Conservation (phyloP, 208 protist species). For the Naegleria lovaniensis region DNA sequence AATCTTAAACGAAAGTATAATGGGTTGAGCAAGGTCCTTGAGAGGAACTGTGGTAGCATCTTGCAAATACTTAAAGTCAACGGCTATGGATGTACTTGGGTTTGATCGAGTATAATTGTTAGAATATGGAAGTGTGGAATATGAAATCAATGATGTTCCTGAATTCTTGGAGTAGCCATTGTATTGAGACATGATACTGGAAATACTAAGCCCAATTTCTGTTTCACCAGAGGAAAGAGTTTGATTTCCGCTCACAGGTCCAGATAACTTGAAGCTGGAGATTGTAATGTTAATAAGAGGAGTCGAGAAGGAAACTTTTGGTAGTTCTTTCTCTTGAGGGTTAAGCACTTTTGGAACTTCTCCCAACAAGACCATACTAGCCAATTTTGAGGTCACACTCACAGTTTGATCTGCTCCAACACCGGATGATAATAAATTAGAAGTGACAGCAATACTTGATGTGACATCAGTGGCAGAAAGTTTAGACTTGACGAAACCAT, state of each 20-base stretch:
- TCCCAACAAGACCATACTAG: not conserved
- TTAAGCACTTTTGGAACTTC: not conserved
- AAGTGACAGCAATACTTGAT: not conserved
- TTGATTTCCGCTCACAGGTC: not conserved
- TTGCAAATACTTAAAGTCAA: not conserved
- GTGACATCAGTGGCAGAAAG: not conserved
- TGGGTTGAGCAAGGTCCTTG: not conserved
- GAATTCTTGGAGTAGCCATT: not conserved
- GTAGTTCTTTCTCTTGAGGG: not conserved
- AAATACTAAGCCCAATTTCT: not conserved
- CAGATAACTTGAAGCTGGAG: not conserved
- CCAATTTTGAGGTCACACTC: not conserved
- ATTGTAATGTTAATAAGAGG: not conserved
- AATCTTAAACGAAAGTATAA: not conserved
- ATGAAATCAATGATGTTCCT: not conserved
- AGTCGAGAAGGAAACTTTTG: not conserved
- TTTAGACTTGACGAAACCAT: not conserved
- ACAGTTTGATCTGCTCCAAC: not conserved
- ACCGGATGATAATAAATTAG: not conserved
- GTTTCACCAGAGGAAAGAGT: not conserved
- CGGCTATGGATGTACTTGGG: not conserved
- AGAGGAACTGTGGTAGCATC: not conserved
- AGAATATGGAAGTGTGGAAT: not conserved
- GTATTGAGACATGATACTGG: not conserved
- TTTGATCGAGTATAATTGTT: not conserved